A percentile compares a stretch with the other conserved stretches of the same genome.
Evolutionary conservation across 2,329 filamentous ascomycete genomes (phyloP).

Genomic region (Chaetomium sp.): DNA sequence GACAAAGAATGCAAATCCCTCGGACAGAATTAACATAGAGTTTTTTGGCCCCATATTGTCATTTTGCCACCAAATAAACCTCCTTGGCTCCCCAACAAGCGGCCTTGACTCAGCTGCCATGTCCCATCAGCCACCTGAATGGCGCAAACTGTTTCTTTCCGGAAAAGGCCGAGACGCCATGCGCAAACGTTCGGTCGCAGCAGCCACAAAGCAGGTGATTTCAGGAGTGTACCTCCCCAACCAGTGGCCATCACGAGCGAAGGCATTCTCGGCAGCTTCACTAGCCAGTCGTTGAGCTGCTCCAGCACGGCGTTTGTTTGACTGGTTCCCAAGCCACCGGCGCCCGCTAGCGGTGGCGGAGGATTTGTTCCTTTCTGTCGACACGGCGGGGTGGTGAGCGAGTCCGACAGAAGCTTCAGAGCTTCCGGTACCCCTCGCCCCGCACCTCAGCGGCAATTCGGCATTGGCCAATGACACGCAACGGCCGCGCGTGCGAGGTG

Average conservation of each 20-base stretch:
- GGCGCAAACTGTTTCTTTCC: conserved; percentile 1
- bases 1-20: too few relatives aligned
- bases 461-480: conserved; percentile 6
- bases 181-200: conserved; percentile 8
- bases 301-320: too few relatives aligned
- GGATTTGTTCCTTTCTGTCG: not conserved
- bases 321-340: too few relatives aligned
- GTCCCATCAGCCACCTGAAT: not conserved
- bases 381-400: not conserved
- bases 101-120: conserved; percentile 8
- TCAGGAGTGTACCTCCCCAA: not conserved
- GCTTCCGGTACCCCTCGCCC: not conserved
- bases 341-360: too few relatives aligned
- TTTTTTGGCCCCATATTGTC: too few relatives aligned
- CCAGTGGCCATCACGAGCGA: not conserved
- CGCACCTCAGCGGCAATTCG: not conserved
- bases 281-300: too few relatives aligned
- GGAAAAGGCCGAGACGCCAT: not conserved
- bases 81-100: not conserved
- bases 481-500: not conserved
- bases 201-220: conserved; percentile 12
- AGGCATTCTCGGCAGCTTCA: too few relatives aligned
- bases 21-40: too few relatives aligned
- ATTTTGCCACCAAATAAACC: too few relatives aligned
- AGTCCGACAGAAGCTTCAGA: not conserved